Percentiles rank a stretch among this genome's conserved stretches.
phyloP scores from a whole-genome alignment of 441 rosid species.

The Adansonia rubrostipa region DNA sequence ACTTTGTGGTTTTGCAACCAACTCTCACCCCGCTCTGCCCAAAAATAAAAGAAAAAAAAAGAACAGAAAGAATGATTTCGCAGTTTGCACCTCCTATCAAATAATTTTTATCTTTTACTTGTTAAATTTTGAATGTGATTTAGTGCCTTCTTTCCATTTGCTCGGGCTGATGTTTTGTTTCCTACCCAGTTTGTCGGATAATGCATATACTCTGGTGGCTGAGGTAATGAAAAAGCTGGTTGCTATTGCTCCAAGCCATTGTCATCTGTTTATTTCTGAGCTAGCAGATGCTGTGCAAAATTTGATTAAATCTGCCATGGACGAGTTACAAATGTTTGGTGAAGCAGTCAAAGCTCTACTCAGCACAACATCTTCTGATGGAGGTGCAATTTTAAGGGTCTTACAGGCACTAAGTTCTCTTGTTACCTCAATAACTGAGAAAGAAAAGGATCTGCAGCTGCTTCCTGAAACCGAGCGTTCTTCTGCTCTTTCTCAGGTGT shows the following conservation, averaged over 20 bases:
- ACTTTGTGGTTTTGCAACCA: background rate
- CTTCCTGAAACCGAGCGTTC: slow-evolving; percentile 59
- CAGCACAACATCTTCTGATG: slow-evolving; percentile 80
- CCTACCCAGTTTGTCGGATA: slow-evolving; percentile 84
- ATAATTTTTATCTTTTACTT: background rate
- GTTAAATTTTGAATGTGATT: background rate
- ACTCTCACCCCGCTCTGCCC: background rate
- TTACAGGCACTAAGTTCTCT: slow-evolving; percentile 90
- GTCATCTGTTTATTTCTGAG: slow-evolving; percentile 83
- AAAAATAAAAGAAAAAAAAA: background rate
- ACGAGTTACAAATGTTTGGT: slow-evolving; percentile 80
- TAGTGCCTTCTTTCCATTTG: background rate
- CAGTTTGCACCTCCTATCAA: background rate
- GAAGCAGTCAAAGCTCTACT: slow-evolving; percentile 86
- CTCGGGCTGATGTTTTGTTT: slow-evolving; percentile 32
- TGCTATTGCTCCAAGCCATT: slow-evolving; percentile 75
- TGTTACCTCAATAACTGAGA: slow-evolving; percentile 57
- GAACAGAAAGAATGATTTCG: background rate
- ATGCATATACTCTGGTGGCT: slow-evolving; percentile 83
- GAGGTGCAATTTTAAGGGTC: slow-evolving; percentile 92
- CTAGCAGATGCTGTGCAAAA: slow-evolving; percentile 76
- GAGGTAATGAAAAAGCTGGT: slow-evolving; percentile 95
- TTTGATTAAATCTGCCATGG: slow-evolving; percentile 80
- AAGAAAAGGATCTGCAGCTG: slow-evolving; percentile 61
- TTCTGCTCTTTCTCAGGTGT: slow-evolving; percentile 69